phyloP scores from a whole-genome alignment of 306 rosid species.

The Malus orientalis region DNA sequence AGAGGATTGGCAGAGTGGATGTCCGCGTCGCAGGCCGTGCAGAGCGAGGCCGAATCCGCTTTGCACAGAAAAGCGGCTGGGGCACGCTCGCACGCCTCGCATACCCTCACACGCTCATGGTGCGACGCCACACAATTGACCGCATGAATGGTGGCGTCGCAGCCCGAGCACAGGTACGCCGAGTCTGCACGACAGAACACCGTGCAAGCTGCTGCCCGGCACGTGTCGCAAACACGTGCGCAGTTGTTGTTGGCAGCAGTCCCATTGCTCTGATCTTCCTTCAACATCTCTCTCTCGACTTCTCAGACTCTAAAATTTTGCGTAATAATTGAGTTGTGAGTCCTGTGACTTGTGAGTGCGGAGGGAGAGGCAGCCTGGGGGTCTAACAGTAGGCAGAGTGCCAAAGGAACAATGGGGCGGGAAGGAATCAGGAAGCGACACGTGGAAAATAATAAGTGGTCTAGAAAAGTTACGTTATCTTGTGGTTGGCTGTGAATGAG shows the following conservation, averaged over 20 bases:
- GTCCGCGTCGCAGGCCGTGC: constrained; percentile 70
- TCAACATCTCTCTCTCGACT: constrained; percentile 31
- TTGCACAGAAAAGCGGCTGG: constrained; percentile 83
- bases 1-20: constrained; percentile 92
- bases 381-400: background rate
- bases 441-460: constrained; percentile 59
- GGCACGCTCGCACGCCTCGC: constrained; percentile 82
- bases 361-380: background rate
- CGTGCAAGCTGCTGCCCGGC: constrained; percentile 46
- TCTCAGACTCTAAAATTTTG: background rate
- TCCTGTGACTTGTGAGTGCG: background rate
- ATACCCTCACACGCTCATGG: constrained; percentile 83
- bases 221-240: constrained; percentile 66
- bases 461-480: constrained; percentile 37
- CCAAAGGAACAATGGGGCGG: constrained; percentile 2
- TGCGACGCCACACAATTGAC: constrained; percentile 44
- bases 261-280: constrained; percentile 15
- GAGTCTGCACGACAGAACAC: constrained; percentile 62
- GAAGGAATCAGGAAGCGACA: constrained; percentile 36
- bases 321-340: background rate
- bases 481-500: constrained; percentile 41
- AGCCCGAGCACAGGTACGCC: constrained; percentile 46
- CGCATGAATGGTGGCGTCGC: constrained; percentile 58
- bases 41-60: constrained; percentile 86
- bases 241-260: constrained; percentile 11